phyloP scores from a whole-genome alignment of 345 rosid genomes.

The Toxicodendron radicans region DNA sequence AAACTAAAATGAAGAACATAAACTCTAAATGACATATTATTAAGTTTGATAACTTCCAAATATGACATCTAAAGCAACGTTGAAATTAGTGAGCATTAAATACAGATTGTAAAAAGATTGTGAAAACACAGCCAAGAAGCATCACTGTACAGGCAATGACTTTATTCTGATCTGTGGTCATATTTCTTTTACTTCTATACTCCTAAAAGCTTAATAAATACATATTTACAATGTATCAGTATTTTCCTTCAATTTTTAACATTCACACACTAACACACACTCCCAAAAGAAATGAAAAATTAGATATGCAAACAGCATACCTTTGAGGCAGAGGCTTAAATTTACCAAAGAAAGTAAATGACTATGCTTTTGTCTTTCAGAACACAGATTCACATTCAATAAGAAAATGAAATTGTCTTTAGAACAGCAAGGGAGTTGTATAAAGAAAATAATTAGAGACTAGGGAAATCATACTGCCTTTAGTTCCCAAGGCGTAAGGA shows the following conservation, averaged over 20 bases:
- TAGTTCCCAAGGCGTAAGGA: neutral
- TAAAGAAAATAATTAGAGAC: neutral
- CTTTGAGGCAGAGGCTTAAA: neutral
- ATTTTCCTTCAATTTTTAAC: neutral
- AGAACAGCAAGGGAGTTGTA: neutral
- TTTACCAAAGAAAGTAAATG: neutral
- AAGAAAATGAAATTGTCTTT: neutral
- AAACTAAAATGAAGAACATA: too few species aligned
- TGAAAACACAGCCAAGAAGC: neutral
- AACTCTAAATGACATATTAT: too few species aligned
- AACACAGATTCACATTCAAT: neutral
- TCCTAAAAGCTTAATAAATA: slow-evolving; percentile 1
- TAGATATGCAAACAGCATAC: slow-evolving; percentile 5
- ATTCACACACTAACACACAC: neutral
- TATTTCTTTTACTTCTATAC: neutral
- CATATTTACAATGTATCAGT: neutral
- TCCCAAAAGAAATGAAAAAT: neutral
- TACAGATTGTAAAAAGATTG: neutral
- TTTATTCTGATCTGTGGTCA: neutral
- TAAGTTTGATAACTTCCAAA: too few species aligned
- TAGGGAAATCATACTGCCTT: neutral
- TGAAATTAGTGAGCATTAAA: too few species aligned
- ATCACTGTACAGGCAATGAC: neutral
- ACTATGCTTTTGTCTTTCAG: neutral
- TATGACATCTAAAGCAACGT: too few species aligned